Percentiles rank a stretch among this genome's conserved stretches.
phyloP scores from a whole-genome alignment of 768 basidiomycete species.

The Lactifluus pinguis region DNA sequence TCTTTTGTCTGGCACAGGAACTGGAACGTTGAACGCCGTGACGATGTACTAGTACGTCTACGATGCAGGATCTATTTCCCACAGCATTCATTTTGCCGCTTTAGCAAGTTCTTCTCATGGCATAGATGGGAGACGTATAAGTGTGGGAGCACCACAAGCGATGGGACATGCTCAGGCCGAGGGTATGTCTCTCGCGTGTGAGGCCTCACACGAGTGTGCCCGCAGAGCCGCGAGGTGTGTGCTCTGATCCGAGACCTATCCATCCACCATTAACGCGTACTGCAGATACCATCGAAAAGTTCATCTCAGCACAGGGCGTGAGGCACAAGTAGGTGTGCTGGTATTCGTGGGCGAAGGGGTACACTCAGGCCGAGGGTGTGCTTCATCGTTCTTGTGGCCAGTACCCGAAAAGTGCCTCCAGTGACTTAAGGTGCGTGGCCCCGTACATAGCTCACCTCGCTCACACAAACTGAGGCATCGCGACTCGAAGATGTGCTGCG shows the following conservation, averaged over 20 bases:
- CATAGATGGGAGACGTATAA: not conserved
- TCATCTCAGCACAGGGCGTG: not conserved
- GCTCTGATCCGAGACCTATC: not conserved
- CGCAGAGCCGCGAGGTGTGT: not conserved
- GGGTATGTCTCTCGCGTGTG: not conserved
- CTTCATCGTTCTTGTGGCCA: not conserved
- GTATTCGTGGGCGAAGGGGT: not conserved
- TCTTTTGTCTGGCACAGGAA: no score
- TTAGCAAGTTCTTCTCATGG: not conserved
- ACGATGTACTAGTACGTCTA: not conserved
- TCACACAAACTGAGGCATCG: no score
- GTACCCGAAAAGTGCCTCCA: not conserved
- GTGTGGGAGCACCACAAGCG: not conserved
- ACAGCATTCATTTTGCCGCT: not conserved
- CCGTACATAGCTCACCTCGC: no score
- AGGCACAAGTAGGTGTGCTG: not conserved
- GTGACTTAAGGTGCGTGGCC: not conserved
- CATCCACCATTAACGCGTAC: not conserved
- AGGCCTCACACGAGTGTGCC: not conserved
- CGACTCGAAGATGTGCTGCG: no score
- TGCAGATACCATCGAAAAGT: not conserved
- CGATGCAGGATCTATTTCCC: not conserved
- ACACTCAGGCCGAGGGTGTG: constrained; percentile 5
- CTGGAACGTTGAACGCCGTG: not conserved
- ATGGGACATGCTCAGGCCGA: not conserved